Evolutionary conservation across 1,284 basidiomycete genomes (phyloP).

Genomic region (Rhodotorula sp.): DNA sequence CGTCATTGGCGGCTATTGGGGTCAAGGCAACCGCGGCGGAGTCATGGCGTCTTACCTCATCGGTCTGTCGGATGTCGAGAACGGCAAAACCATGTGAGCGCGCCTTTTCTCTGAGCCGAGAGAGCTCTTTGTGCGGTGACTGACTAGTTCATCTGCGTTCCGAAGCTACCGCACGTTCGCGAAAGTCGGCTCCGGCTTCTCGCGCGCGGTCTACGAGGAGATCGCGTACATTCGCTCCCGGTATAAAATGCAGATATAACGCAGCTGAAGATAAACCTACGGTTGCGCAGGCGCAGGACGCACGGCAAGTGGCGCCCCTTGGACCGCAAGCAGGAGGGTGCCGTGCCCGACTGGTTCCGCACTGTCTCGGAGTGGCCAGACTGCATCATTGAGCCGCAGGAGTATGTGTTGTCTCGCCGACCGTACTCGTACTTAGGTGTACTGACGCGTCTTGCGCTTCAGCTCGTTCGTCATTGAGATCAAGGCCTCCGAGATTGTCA

Average conservation of each 20-base stretch:
- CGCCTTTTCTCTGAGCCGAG: too few relatives aligned
- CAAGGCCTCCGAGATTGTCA: slow-evolving; percentile 82
- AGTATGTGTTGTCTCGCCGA: slow-evolving; percentile 41
- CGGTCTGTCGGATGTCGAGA: slow-evolving; percentile 48
- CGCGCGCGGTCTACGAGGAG: slow-evolving; percentile 79
- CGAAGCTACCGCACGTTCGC: slow-evolving; percentile 71
- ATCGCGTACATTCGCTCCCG: slow-evolving; percentile 47
- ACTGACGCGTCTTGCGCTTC: neutral
- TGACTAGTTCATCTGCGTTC: neutral
- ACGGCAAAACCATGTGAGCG: slow-evolving; percentile 56
- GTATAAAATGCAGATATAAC: too few relatives aligned
- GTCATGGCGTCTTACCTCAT: slow-evolving; percentile 52
- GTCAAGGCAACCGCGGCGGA: slow-evolving; percentile 52
- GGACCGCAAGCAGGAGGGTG: slow-evolving; percentile 46
- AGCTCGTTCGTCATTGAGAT: slow-evolving; percentile 84
- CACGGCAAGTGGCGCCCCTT: slow-evolving; percentile 50
- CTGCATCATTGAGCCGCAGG: slow-evolving; percentile 51
- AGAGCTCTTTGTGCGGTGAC: neutral
- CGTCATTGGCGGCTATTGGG: slow-evolving; percentile 64
- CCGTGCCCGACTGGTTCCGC: slow-evolving; percentile 45
- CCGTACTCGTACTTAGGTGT: too few relatives aligned
- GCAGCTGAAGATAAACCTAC: neutral
- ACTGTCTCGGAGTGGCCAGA: slow-evolving; percentile 46
- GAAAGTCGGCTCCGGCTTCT: slow-evolving; percentile 80
- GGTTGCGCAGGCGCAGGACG: slow-evolving; percentile 46